Conservation (phyloP, 2,329 filamentous ascomycete genomes). For the Xylaria sp. region DNA sequence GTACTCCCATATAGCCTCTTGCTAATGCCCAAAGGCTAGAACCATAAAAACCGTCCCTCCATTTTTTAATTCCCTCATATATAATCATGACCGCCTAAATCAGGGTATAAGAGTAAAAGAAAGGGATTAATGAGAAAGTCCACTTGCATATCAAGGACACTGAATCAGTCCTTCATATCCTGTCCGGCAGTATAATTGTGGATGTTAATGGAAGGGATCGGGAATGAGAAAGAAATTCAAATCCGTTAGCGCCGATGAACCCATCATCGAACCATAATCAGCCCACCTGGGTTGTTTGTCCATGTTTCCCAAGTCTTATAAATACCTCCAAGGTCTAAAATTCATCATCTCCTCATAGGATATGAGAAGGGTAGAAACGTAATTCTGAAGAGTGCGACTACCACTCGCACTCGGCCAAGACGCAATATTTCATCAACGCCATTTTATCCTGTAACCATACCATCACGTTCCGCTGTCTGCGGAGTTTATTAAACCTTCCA, state of each 20-base stretch:
- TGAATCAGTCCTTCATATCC: constrained; percentile 13
- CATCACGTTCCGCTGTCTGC: constrained; percentile 1
- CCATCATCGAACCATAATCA: constrained; percentile 34
- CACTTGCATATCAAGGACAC: background rate
- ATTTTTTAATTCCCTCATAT: constrained; percentile 3
- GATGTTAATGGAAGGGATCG: background rate
- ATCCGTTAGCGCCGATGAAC: constrained; percentile 17
- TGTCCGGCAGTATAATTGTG: background rate
- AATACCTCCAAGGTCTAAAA: background rate
- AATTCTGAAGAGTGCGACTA: background rate
- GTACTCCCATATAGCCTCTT: background rate
- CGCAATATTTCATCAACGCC: constrained; percentile 5
- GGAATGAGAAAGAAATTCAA: background rate
- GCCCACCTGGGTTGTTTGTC: constrained; percentile 11
- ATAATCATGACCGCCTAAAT: constrained; percentile 22
- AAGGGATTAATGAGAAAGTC: background rate
- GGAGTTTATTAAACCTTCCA: background rate
- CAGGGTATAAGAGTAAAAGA: constrained; percentile 20
- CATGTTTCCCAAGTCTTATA: constrained; percentile 8
- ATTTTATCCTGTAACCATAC: background rate
- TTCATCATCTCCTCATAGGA: background rate
- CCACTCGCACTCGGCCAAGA: constrained; percentile 1
- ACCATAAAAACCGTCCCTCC: background rate
- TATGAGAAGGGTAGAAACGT: background rate
- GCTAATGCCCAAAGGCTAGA: constrained; percentile 1